Conservation (phyloP, 2,329 filamentous ascomycete species). For the Penicillium sp. region DNA sequence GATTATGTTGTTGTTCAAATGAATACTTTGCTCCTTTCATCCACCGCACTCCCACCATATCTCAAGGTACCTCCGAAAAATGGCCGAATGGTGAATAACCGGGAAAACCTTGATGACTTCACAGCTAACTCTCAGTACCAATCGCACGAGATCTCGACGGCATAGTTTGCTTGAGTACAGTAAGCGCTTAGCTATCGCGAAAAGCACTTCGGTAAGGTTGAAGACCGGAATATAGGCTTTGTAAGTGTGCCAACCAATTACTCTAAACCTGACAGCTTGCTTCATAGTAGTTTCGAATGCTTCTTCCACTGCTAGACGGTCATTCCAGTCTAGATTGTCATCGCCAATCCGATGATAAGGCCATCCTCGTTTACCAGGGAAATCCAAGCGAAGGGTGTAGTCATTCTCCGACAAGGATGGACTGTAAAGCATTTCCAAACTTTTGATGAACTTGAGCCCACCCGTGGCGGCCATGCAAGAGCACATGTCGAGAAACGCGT, state of each 20-base stretch:
- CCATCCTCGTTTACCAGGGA: too few relatives aligned
- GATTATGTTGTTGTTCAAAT: too few relatives aligned
- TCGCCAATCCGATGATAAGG: conserved; percentile 2
- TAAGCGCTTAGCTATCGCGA: not conserved
- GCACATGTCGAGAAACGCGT: not conserved
- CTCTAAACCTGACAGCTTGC: not conserved
- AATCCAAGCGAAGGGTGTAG: too few relatives aligned
- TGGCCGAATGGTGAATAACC: too few relatives aligned
- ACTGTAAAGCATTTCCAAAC: not conserved
- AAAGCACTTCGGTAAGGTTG: not conserved
- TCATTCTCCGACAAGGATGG: too few relatives aligned
- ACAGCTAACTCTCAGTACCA: not conserved
- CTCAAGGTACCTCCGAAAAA: too few relatives aligned
- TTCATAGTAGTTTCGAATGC: not conserved
- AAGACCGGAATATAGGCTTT: not conserved
- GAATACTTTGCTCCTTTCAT: too few relatives aligned
- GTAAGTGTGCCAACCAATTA: too few relatives aligned
- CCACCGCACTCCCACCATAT: too few relatives aligned
- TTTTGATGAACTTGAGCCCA: not conserved
- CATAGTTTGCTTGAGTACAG: not conserved
- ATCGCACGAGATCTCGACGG: not conserved
- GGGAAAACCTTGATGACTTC: too few relatives aligned
- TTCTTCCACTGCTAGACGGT: not conserved
- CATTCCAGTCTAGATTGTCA: not conserved
- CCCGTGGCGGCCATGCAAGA: not conserved